These are phyloP conservation scores for Ephemerocybe angulata DNA, from an alignment of 768 basidiomycete genomes.

Conservation along the genomic window DNA sequence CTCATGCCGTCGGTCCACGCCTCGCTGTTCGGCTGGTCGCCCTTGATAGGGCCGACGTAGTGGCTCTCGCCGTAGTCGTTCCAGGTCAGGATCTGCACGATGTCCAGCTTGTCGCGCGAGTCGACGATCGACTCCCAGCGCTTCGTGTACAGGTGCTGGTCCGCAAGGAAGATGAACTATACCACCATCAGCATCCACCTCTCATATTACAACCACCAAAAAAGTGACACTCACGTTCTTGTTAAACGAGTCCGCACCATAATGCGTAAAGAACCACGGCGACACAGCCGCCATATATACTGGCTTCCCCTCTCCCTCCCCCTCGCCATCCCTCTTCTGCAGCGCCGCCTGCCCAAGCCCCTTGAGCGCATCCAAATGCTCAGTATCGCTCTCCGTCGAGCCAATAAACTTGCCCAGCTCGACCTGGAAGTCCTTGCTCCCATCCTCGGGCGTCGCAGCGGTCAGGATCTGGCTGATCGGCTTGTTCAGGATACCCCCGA, in stretches of 20 bases:
- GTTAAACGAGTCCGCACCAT: slow-evolving; percentile 59
- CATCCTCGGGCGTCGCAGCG: background rate
- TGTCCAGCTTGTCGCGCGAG: slow-evolving; percentile 53
- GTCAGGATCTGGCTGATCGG: background rate
- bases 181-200: background rate
- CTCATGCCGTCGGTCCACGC: slow-evolving; percentile 69
- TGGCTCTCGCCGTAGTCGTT: slow-evolving; percentile 79
- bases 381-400: slow-evolving; percentile 47
- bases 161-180: slow-evolving; percentile 62
- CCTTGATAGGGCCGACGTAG: slow-evolving; percentile 76
- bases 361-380: slow-evolving; percentile 47
- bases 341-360: slow-evolving; percentile 24
- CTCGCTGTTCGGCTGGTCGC: slow-evolving; percentile 67
- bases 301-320: slow-evolving; percentile 25
- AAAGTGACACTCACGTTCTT: slow-evolving; percentile 55
- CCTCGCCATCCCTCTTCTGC: slow-evolving; percentile 22
- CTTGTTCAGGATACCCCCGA: slow-evolving; percentile 13
- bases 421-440: slow-evolving; percentile 14
- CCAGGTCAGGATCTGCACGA: slow-evolving; percentile 63
- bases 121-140: slow-evolving; percentile 66
- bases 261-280: slow-evolving; percentile 82
- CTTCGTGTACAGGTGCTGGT: slow-evolving; percentile 61
- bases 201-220: background rate
- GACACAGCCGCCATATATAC: slow-evolving; percentile 55
- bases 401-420: slow-evolving; percentile 41